A percentile compares a stretch with the other conserved stretches of the same genome.
Evolutionary conservation across 305 asterid species (phyloP).

Genomic region (Solanum hybrid): DNA sequence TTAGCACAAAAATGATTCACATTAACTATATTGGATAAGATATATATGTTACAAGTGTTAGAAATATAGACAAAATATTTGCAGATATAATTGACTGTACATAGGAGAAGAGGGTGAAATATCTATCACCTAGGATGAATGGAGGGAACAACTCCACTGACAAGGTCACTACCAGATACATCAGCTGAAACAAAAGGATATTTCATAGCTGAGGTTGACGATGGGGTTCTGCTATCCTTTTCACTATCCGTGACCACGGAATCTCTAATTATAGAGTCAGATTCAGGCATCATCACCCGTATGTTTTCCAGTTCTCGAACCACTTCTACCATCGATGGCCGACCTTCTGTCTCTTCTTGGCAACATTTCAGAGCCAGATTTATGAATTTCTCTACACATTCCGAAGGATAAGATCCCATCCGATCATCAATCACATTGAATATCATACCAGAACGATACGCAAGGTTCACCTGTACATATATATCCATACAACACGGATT

Average conservation of each 20-base stretch:
- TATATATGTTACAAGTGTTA: background rate
- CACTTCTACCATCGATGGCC: slow-evolving; percentile 74
- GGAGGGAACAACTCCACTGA: slow-evolving; percentile 53
- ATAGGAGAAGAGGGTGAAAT: background rate
- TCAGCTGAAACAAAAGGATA: slow-evolving; percentile 40
- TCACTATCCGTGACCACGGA: slow-evolving; percentile 24
- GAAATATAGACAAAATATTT: background rate
- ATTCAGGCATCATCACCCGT: slow-evolving; percentile 68
- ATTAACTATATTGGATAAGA: background rate
- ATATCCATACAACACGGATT: background rate
- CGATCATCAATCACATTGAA: slow-evolving; percentile 58
- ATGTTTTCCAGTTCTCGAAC: slow-evolving; percentile 70
- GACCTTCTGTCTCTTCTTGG: slow-evolving; percentile 54
- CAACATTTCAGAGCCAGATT: slow-evolving; percentile 71
- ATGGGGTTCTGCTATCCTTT: slow-evolving; percentile 22
- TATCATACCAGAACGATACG: slow-evolving; percentile 50
- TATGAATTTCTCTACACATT: slow-evolving; percentile 64
- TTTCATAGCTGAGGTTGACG: slow-evolving; percentile 30
- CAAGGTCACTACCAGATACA: slow-evolving; percentile 60
- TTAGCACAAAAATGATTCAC: background rate
- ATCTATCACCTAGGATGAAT: slow-evolving; percentile 59
- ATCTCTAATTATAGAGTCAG: slow-evolving; percentile 29
- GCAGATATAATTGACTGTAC: background rate
- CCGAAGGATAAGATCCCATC: slow-evolving; percentile 85
- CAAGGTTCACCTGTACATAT: slow-evolving; percentile 52